phyloP scores from a whole-genome alignment of 2,329 filamentous ascomycete species.

The Aspergillus awamori region DNA sequence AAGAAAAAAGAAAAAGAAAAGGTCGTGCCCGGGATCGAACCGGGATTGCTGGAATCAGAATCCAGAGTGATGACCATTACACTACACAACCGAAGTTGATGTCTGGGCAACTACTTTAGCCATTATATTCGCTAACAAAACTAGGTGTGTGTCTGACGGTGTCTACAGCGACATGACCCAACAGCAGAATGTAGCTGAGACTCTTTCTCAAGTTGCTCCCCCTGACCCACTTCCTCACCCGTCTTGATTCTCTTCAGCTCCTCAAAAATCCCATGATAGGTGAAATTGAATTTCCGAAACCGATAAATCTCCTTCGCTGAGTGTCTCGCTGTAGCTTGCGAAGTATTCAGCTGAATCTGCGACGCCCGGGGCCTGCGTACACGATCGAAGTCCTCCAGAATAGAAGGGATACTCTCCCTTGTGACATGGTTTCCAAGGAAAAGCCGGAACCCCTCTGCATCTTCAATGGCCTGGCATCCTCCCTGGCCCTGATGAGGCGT shows the following conservation, averaged over 20 bases:
- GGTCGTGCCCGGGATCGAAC: background rate
- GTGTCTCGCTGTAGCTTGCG: background rate
- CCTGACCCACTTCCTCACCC: background rate
- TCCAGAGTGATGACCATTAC: background rate
- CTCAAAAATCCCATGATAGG: slow-evolving; percentile 10
- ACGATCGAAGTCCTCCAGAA: slow-evolving; percentile 14
- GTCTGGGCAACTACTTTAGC: background rate
- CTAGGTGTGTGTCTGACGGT: too few relatives aligned
- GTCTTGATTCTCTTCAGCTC: background rate
- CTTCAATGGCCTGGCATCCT: slow-evolving; percentile 18
- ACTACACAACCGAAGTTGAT: slow-evolving; percentile 1
- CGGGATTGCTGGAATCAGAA: slow-evolving; percentile 1
- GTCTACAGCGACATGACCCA: too few relatives aligned
- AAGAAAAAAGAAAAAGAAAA: background rate
- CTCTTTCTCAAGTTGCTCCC: background rate
- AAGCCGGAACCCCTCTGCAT: slow-evolving; percentile 16
- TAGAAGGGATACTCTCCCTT: background rate
- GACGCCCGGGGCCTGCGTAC: slow-evolving; percentile 11
- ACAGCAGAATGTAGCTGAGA: too few relatives aligned
- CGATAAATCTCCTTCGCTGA: slow-evolving; percentile 3
- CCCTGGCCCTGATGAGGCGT: slow-evolving; percentile 26
- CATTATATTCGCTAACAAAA: too few relatives aligned
- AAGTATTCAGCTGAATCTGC: slow-evolving; percentile 10
- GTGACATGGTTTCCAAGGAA: slow-evolving; percentile 1
- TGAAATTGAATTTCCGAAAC: slow-evolving; percentile 8